Evolutionary conservation across 305 asterid genomes (phyloP), one percentile per base, ranked within the genome.

Genomic region (Ruellia speciosa): DNA sequence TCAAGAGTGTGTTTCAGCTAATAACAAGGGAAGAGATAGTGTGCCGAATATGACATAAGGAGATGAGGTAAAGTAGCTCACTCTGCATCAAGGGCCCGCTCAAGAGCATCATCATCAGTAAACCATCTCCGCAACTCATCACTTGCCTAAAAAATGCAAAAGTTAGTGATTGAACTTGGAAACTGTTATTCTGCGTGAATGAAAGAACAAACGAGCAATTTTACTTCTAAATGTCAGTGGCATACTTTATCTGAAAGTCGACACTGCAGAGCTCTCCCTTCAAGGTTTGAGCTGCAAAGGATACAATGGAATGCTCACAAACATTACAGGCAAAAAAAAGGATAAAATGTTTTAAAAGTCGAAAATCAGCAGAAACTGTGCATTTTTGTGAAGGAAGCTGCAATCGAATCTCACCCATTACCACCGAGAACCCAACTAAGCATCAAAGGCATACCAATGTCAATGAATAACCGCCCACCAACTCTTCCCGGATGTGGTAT

Each of bases 401-500:
- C n/a, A n/a, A n/a, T n/a, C n/a, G 49, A 14, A 63, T 59, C 94
- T 73, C 68, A 90, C 95, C 94, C 94, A 66, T 90, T 85, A 67
- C 98, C 98, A 28, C 98, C 98, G 9, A 90, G 89, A 71, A 90
- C 86, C 98, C 98, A 90, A 74, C 95, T 78, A 40, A 87, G 79
- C 96, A 87, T 90, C 35, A 90, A 53, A 49, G 95, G 95, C 98
- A 90, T 90, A 9, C 70, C 88, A 14, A 87, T 66, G 75, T 79
- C 86, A 18, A 90, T 81, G 65, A 90, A 85, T 18, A 87, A n/a
- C 73, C 94, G 78, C 60, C 95, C 98, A 45, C 98, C 96, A 50
- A 90, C 94, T 83, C 94, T 76, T 71, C 98, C 98, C 15, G 98
- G 96, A 72, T 90, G 96, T 0, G 98, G 96, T 67, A 90, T 83